Conservation (phyloP, 805 yeast genomes). For the Isabelozyma rhagii region DNA sequence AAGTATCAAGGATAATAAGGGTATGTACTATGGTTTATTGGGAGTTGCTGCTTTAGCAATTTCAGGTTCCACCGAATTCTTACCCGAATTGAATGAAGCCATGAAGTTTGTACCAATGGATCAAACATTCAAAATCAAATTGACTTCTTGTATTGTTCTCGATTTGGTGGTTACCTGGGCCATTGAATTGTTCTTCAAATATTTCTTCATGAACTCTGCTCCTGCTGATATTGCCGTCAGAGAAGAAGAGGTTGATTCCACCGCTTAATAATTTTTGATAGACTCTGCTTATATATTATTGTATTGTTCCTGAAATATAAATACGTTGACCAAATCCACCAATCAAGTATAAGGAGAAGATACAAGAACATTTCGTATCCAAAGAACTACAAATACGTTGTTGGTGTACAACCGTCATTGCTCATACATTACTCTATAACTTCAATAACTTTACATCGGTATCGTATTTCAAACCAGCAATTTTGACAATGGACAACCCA, state of each 20-base stretch:
- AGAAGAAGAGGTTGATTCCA: conserved; percentile 12
- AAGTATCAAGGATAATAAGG: conserved; percentile 83
- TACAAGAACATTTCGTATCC: too few relatives aligned
- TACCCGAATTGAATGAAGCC: conserved; percentile 91
- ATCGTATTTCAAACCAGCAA: too few relatives aligned
- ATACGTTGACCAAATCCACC: too few relatives aligned
- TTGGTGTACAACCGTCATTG: too few relatives aligned
- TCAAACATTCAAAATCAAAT: conserved; percentile 65
- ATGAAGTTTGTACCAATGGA: conserved; percentile 90
- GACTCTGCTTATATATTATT: neutral
- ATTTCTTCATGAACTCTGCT: conserved; percentile 82
- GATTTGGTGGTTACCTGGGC: conserved; percentile 78
- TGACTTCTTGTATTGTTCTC: conserved; percentile 66
- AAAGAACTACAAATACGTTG: too few relatives aligned
- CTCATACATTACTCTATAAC: too few relatives aligned
- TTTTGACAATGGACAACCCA: too few relatives aligned
- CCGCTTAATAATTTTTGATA: neutral
- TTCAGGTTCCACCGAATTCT: conserved; percentile 88
- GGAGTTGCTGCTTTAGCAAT: conserved; percentile 89
- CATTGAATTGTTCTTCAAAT: conserved; percentile 78
- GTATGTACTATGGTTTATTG: conserved; percentile 92
- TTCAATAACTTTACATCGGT: too few relatives aligned
- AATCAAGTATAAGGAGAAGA: too few relatives aligned
- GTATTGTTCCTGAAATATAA: too few relatives aligned
- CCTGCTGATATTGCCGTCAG: conserved; percentile 85